A percentile compares a stretch with the other conserved stretches of the same genome.
phyloP scores from a whole-genome alignment of 306 rosid genomes.

The Mimosa bimucronata region DNA sequence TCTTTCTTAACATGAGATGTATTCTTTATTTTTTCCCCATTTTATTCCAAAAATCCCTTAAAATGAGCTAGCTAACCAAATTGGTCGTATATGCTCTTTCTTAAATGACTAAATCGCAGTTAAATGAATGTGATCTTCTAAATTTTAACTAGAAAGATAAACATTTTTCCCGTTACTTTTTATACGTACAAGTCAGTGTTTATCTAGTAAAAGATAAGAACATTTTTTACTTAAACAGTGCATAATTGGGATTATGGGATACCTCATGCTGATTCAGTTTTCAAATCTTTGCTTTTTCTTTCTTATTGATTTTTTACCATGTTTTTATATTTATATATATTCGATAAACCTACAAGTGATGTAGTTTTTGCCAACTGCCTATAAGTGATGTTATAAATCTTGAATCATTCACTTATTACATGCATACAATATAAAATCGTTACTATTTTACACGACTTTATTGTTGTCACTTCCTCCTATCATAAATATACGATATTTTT shows the following conservation, averaged over 20 bases:
- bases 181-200: not conserved
- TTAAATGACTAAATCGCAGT: not conserved
- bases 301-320: not conserved
- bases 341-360: no score
- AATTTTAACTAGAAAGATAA: not conserved
- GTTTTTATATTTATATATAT: no score
- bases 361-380: no score
- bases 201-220: not conserved
- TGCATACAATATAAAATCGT: not conserved
- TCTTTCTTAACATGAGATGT: not conserved
- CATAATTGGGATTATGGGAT: not conserved
- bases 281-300: not conserved
- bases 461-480: no score
- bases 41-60: not conserved
- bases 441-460: no score
- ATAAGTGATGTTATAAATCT: no score
- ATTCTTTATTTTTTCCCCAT: not conserved
- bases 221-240: not conserved
- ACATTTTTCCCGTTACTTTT: not conserved
- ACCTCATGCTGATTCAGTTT: not conserved
- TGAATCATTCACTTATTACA: not conserved
- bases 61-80: not conserved
- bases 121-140: not conserved
- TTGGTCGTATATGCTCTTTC: not conserved
- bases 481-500: no score